Conservation (phyloP, 2,329 filamentous ascomycete genomes). For the Hymenoscyphus salicellus region DNA sequence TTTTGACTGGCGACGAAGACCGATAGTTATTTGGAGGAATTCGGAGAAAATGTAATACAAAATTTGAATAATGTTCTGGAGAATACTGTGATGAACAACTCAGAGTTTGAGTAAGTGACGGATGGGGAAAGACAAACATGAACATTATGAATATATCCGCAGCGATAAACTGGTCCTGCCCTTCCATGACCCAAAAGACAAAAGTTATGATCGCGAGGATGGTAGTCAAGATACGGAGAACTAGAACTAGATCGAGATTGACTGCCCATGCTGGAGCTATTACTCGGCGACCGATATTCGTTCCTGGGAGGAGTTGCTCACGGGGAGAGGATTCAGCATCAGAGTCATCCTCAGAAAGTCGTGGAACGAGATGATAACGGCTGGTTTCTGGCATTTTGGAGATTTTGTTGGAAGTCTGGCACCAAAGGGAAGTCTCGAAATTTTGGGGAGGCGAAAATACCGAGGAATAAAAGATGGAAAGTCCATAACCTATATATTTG, state of each 20-base stretch:
- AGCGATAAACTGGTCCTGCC: not conserved
- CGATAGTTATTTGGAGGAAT: conserved; percentile 20
- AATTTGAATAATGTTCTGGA: conserved; percentile 15
- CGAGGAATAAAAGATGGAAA: too few relatives aligned
- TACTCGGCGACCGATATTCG: not conserved
- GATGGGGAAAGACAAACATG: not conserved
- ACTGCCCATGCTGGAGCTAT: not conserved
- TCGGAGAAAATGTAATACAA: conserved; percentile 15
- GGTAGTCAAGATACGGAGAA: not conserved
- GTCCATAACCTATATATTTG: too few relatives aligned
- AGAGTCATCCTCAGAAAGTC: conserved; percentile 11
- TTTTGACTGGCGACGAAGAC: conserved; percentile 14
- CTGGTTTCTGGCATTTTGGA: not conserved
- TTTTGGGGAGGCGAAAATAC: too few relatives aligned
- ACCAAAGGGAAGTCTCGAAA: conserved; percentile 41
- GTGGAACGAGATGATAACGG: conserved; percentile 11
- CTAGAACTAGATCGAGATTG: not conserved
- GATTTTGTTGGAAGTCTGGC: not conserved
- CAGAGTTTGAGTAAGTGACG: not conserved
- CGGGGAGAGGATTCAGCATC: conserved; percentile 4
- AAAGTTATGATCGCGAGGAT: not conserved
- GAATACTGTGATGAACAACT: conserved; percentile 7
- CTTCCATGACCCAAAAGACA: conserved; percentile 3
- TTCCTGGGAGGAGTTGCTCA: not conserved
- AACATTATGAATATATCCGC: conserved; percentile 3